Evolutionary conservation across 2,329 filamentous ascomycete genomes (phyloP).

Genomic region (Fusarium sp.): DNA sequence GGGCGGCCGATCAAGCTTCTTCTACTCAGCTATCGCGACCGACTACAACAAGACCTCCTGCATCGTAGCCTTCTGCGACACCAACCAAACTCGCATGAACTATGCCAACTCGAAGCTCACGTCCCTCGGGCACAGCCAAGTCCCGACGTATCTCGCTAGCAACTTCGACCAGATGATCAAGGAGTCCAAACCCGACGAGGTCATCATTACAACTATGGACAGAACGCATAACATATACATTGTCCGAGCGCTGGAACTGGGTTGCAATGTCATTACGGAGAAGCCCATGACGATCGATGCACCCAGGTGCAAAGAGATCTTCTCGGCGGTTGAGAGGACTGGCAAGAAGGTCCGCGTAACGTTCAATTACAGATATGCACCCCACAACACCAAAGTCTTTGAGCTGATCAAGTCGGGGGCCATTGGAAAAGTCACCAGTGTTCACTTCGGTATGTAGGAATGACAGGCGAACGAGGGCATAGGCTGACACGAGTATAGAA

Average conservation of each 20-base stretch:
- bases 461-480: too few relatives aligned
- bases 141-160: slow-evolving; percentile 66
- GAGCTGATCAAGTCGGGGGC: slow-evolving; percentile 65
- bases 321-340: slow-evolving; percentile 44
- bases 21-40: slow-evolving; percentile 67
- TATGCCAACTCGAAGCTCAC: slow-evolving; percentile 65
- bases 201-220: slow-evolving; percentile 73
- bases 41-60: slow-evolving; percentile 63
- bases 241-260: slow-evolving; percentile 67
- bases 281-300: slow-evolving; percentile 75
- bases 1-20: slow-evolving; percentile 70
- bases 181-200: slow-evolving; percentile 68
- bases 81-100: slow-evolving; percentile 69
- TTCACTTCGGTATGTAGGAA: slow-evolving; percentile 60
- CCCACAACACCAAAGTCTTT: slow-evolving; percentile 72
- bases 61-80: slow-evolving; percentile 69
- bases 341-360: slow-evolving; percentile 65
- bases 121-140: slow-evolving; percentile 57
- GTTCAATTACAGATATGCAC: slow-evolving; percentile 74
- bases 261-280: slow-evolving; percentile 71
- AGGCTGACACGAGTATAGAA: slow-evolving; percentile 50
- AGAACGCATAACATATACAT: slow-evolving; percentile 72
- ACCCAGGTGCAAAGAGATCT: slow-evolving; percentile 64
- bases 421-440: slow-evolving; percentile 67
- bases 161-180: slow-evolving; percentile 70